A percentile compares a stretch with the other conserved stretches of the same genome.
Evolutionary conservation across 768 basidiomycete species (phyloP).

Genomic region (Plicaturopsis crispa): DNA sequence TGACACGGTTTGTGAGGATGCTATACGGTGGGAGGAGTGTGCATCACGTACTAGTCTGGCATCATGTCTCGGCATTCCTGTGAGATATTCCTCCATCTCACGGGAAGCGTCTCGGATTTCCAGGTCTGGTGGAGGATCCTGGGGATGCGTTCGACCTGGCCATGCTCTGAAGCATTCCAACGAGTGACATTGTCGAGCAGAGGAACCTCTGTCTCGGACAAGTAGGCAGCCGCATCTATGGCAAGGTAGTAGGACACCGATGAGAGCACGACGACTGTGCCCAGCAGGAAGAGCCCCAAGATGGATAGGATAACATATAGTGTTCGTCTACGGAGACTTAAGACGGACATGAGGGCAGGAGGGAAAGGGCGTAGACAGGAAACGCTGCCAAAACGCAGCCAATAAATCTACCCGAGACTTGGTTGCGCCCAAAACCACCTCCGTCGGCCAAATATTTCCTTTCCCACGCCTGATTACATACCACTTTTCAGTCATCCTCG

Average conservation of each 20-base stretch:
- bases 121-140: constrained; percentile 97
- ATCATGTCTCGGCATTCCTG: constrained; percentile 85
- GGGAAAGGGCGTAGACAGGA: constrained; percentile 6
- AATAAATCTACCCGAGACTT: no score
- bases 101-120: constrained; percentile 85
- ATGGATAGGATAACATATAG: constrained; percentile 36
- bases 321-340: constrained; percentile 28
- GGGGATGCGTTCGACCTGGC: constrained; percentile 70
- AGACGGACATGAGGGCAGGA: constrained; percentile 11
- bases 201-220: constrained; percentile 72
- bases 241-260: constrained; percentile 86
- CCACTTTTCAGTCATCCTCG: no score
- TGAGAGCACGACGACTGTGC: constrained; percentile 87
- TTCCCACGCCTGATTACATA: no score
- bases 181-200: constrained; percentile 43
- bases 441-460: no score
- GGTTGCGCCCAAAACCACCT: no score
- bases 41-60: constrained; percentile 82
- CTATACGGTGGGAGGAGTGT: constrained; percentile 9
- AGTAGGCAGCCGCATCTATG: constrained; percentile 71
- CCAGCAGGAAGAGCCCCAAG: constrained; percentile 65
- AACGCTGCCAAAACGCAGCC: no score
- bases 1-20: constrained; percentile 9
- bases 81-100: constrained; percentile 73
- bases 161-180: constrained; percentile 58